Evolutionary conservation across 352 stramenopile species (phyloP).

Genomic region (Phytopythium mirpurense): DNA sequence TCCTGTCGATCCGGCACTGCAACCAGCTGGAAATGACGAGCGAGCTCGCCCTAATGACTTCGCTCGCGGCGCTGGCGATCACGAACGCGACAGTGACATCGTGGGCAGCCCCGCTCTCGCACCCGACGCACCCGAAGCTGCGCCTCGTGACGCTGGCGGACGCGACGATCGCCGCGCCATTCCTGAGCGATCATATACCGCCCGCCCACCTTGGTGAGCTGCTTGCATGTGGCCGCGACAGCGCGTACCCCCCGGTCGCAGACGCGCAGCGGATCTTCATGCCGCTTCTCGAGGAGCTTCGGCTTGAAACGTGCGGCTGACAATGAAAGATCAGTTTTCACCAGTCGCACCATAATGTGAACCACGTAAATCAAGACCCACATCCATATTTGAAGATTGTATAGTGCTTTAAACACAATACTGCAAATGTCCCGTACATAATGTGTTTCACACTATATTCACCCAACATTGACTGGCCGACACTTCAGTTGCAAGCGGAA

Average conservation of each 20-base stretch:
- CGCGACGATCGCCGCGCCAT: not conserved
- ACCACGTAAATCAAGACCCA: too few species aligned
- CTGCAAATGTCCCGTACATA: too few species aligned
- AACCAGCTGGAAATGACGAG: not conserved
- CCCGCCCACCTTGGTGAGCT: not conserved
- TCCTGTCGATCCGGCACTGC: conserved; percentile 4
- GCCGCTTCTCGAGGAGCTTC: not conserved
- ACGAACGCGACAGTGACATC: not conserved
- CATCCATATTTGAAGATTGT: too few species aligned
- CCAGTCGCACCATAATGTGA: not conserved
- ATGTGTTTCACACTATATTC: not conserved
- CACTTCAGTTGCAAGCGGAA: too few species aligned
- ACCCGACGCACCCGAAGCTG: not conserved
- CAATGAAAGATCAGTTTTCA: not conserved
- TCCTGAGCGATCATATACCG: not conserved
- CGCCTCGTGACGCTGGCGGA: conserved; percentile 1
- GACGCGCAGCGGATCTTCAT: not conserved
- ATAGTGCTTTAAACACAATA: too few species aligned
- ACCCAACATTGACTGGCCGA: not conserved
- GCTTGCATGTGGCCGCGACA: not conserved
- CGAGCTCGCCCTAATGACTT: not conserved
- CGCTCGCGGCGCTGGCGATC: not conserved
- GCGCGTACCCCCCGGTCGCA: not conserved
- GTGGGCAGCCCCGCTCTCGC: not conserved
- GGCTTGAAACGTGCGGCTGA: not conserved